A percentile compares a stretch with the other conserved stretches of the same genome.
Evolutionary conservation across 164 flowering plant genomes (phyloP).

Genomic region (Piper longum): DNA sequence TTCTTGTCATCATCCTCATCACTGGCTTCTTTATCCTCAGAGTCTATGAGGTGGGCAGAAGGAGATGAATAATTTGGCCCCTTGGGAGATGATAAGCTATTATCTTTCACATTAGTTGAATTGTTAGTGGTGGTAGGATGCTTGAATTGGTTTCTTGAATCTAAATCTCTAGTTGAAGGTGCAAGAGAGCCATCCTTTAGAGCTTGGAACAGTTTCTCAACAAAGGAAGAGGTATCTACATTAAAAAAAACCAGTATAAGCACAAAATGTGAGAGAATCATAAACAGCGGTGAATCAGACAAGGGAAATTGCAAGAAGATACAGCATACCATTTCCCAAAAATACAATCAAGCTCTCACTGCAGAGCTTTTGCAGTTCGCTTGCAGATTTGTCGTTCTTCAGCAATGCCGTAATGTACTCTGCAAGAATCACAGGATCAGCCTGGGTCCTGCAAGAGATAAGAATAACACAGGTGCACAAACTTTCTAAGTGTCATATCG

Average conservation of each 20-base stretch:
- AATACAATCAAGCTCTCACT: slow-evolving; percentile 20
- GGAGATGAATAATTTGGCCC: slow-evolving; percentile 36
- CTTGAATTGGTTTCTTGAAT: slow-evolving; percentile 9
- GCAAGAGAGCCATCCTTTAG: slow-evolving; percentile 19
- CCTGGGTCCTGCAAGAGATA: slow-evolving; percentile 22
- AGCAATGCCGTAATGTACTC: slow-evolving; percentile 22
- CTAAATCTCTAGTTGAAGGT: slow-evolving; percentile 6
- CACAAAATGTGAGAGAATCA: neutral
- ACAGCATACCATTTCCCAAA: slow-evolving; percentile 21
- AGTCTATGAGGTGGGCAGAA: slow-evolving; percentile 39
- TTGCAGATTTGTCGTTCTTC: slow-evolving; percentile 23
- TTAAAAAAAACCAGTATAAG: neutral
- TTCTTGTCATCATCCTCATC: slow-evolving; percentile 94
- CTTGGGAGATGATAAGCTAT: slow-evolving; percentile 33
- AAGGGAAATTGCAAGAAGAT: neutral
- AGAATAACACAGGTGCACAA: neutral
- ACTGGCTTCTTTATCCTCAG: slow-evolving; percentile 74
- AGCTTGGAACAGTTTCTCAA: slow-evolving; percentile 19
- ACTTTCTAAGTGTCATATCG: neutral
- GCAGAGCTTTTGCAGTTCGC: slow-evolving; percentile 23
- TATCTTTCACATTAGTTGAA: slow-evolving; percentile 28
- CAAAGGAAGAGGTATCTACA: slow-evolving; percentile 21
- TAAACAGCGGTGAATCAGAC: neutral
- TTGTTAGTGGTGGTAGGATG: slow-evolving; percentile 6
- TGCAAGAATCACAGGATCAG: slow-evolving; percentile 29